Base-by-base conservation (phyloP, 1,139 yeast species). In the Taiozyma sp. region DNA sequence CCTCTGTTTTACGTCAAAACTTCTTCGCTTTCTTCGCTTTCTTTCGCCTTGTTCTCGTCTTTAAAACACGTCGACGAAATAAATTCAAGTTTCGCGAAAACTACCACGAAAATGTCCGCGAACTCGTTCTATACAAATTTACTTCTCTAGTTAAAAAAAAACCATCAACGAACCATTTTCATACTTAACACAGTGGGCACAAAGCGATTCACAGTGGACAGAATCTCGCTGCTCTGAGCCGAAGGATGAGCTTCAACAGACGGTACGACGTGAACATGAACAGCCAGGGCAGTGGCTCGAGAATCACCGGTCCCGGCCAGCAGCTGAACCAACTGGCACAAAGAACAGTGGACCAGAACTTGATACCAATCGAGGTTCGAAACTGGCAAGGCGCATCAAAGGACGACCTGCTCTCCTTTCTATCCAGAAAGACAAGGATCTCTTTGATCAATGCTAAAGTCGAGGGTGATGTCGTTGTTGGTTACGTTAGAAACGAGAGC, bases 381-480 rank as follows among this genome's bases (percentile, higher is more conserved):
- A 90, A 91, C 44, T 91, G 97, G 97, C 84, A 87, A 59, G 90
- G 91, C 49, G 92, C 89, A 3, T 68, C 85, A 13, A 75, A 75
- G 55, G 86, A 82, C 46, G 95, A 88, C 50, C 73, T 91, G 55
- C 73, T 87, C 22, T 73, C 75, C 45, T 91, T 90, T 67, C 71
- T 91, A 14, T 77, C 83, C 46, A 76, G 96, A 57, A 89, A 87
- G 65, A 73, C 90, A 29, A 73, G 79, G 51, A 75, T 87, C 14
- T 70, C 74, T 2, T 73, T 91, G 27, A 68, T 68, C 52, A 80
- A 85, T 62, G 74, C 81, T 0, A 66, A 68, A 16, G 66, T 72
- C 9, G 68, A 71, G 19, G 80, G 79, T 14, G 68, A 70, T 27
- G 65, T 70, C 29, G 62, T 87, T 40, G 72, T 75, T 44, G 96